These are phyloP conservation scores for Tuber aestivum DNA, from an alignment of 495 filamentous ascomycete genomes.

Conservation along the genomic window DNA sequence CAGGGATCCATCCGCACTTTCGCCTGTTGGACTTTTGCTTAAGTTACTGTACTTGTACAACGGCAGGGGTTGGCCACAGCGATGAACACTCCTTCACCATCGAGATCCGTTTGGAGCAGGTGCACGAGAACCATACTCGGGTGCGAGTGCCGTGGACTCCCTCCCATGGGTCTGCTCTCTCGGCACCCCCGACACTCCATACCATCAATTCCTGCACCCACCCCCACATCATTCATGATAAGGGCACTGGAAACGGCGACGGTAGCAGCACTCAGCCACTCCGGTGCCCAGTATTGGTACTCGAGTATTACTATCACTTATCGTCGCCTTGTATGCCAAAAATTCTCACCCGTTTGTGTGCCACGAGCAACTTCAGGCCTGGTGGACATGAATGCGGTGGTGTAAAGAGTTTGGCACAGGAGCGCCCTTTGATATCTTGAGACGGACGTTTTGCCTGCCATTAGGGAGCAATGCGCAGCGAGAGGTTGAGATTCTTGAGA, in stretches of 20 bases:
- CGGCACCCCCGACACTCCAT: neutral
- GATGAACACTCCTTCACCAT: neutral
- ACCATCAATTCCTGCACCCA: neutral
- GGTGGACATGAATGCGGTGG: neutral
- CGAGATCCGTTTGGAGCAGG: neutral
- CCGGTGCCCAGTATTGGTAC: neutral
- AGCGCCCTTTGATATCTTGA: neutral
- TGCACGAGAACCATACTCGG: neutral
- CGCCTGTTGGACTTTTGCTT: neutral
- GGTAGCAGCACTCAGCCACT: neutral
- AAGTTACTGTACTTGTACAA: too few relatives aligned
- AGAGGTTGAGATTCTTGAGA: conserved; percentile 5
- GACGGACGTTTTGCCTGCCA: neutral
- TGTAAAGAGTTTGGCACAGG: neutral
- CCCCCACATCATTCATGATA: neutral
- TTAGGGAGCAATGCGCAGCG: neutral
- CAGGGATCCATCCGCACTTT: neutral
- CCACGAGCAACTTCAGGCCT: neutral
- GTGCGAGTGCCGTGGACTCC: neutral
- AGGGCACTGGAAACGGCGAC: neutral
- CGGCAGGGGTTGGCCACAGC: neutral
- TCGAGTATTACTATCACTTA: neutral
- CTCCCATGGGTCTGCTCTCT: neutral
- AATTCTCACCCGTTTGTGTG: neutral
- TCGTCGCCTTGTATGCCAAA: neutral